Conservation (phyloP, 2,329 filamentous ascomycete species). For the Pseudogymnoascus sp. region DNA sequence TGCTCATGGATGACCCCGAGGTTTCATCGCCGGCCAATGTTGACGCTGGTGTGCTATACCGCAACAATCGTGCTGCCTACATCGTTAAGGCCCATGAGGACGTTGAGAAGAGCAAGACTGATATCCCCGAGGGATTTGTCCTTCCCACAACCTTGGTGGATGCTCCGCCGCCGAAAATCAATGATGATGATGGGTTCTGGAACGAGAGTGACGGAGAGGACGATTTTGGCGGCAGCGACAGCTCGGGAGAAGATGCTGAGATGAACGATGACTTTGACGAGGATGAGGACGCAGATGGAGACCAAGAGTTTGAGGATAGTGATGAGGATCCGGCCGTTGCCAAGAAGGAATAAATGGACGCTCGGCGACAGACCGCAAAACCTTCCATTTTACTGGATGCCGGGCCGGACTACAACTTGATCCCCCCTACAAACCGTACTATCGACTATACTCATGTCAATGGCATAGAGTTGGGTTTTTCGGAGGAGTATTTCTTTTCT, state of each 20-base stretch:
- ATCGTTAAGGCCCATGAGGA: conserved; percentile 59
- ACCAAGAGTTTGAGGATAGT: conserved; percentile 44
- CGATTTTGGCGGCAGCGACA: conserved; percentile 70
- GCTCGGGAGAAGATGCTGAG: conserved; percentile 49
- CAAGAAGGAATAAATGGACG: background rate
- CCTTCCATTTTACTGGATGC: background rate
- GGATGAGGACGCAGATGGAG: conserved; percentile 46
- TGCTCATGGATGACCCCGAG: conserved; percentile 88
- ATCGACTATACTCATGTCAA: background rate
- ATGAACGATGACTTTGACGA: conserved; percentile 52
- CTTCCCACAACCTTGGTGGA: conserved; percentile 71
- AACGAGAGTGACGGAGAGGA: conserved; percentile 66
- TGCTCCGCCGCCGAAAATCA: conserved; percentile 51
- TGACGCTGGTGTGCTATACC: conserved; percentile 79
- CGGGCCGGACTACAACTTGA: background rate
- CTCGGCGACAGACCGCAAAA: background rate
- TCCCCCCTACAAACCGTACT: background rate
- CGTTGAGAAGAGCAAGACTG: conserved; percentile 64
- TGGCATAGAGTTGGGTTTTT: background rate
- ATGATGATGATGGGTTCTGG: conserved; percentile 77
- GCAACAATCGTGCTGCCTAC: conserved; percentile 64
- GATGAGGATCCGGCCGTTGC: conserved; percentile 22
- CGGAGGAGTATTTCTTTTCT: background rate
- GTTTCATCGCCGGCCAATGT: conserved; percentile 92
- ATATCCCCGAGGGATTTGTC: conserved; percentile 69